A percentile compares a stretch with the other conserved stretches of the same genome.
phyloP scores from a whole-genome alignment of 164 flowering plant species.

The Aristolochia contorta region DNA sequence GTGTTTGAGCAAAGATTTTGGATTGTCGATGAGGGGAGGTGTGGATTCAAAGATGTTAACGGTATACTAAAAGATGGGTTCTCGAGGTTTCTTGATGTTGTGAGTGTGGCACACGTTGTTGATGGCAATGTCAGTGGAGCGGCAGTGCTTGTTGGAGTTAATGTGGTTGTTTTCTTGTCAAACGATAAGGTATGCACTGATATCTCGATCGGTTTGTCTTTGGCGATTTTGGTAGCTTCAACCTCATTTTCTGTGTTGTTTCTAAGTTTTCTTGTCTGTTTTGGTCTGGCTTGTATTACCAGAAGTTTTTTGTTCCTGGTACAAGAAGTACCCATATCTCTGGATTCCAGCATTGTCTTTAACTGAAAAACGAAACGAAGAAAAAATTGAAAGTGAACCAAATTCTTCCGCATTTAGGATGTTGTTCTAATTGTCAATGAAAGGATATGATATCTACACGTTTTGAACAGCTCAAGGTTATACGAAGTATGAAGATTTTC shows the following conservation, averaged over 20 bases:
- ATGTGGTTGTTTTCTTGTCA: slow-evolving; percentile 39
- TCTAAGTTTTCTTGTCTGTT: neutral
- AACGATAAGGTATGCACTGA: slow-evolving; percentile 46
- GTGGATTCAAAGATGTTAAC: slow-evolving; percentile 39
- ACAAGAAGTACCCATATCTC: neutral
- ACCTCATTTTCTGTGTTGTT: neutral
- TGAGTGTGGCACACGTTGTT: slow-evolving; percentile 33
- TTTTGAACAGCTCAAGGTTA: no score
- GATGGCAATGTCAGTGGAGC: slow-evolving; percentile 24
- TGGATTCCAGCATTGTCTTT: no score
- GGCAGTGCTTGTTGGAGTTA: slow-evolving; percentile 34
- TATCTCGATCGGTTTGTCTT: neutral
- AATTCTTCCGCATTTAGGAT: no score
- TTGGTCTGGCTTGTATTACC: neutral
- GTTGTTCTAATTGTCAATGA: no score
- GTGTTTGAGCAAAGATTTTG: slow-evolving; percentile 37
- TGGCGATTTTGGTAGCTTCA: neutral
- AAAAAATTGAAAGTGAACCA: no score
- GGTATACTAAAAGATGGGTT: slow-evolving; percentile 67
- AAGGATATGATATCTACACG: no score
- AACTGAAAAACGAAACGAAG: no score
- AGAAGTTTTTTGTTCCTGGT: neutral
- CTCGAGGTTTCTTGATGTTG: slow-evolving; percentile 32
- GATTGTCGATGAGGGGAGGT: slow-evolving; percentile 33
- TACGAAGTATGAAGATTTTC: no score